phyloP scores from a whole-genome alignment of 805 yeast species.

The Nakazawaea ernobii region DNA sequence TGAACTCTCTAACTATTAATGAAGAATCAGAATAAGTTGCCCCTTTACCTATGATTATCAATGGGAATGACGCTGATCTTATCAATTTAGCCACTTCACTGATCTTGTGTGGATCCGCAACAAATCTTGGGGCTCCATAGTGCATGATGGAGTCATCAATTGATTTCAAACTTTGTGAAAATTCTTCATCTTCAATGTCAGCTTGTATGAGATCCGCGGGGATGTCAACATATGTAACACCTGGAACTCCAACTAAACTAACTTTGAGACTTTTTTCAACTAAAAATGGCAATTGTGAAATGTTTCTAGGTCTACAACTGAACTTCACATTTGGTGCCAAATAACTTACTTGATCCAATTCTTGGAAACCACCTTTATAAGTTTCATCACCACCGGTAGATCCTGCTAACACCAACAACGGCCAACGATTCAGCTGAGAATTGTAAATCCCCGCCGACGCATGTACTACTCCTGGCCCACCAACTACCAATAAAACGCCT shows the following conservation, averaged over 20 bases:
- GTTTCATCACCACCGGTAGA: constrained; percentile 43
- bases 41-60: constrained; percentile 64
- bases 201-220: constrained; percentile 56
- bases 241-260: constrained; percentile 47
- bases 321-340: constrained; percentile 46
- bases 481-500: constrained; percentile 64
- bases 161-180: constrained; percentile 14
- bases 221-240: constrained; percentile 57
- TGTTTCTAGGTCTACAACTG: constrained; percentile 35
- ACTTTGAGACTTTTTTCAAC: constrained; percentile 42
- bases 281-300: constrained; percentile 30
- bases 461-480: constrained; percentile 72
- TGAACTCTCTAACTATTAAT: constrained; percentile 31
- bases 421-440: constrained; percentile 58
- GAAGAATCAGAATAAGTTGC: constrained; percentile 43
- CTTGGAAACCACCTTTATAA: constrained; percentile 65
- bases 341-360: constrained; percentile 55
- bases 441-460: constrained; percentile 64
- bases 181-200: constrained; percentile 8
- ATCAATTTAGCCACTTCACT: constrained; percentile 28
- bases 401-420: constrained; percentile 62
- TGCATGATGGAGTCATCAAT: constrained; percentile 7
- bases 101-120: constrained; percentile 31
- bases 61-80: constrained; percentile 36
- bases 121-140: constrained; percentile 23